Base-by-base conservation (phyloP, 208 protist genomes). In the Trypanosoma rangeli region DNA sequence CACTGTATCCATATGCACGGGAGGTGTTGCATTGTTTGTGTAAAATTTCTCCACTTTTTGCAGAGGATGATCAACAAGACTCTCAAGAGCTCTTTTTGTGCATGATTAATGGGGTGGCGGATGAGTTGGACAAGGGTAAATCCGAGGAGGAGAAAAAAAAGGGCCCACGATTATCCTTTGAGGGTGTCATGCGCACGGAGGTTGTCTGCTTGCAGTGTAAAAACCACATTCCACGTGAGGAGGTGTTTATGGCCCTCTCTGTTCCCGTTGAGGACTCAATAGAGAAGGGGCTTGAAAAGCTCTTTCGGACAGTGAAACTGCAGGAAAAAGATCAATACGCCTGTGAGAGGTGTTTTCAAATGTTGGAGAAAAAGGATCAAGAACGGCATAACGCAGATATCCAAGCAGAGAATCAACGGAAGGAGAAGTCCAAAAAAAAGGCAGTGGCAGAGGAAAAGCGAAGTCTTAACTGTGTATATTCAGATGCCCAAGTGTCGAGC, bases 191-290 rank as follows among this genome's bases (percentile, higher is more conserved):
- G 35, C 60, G 79, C 8, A 91, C 79, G 22, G 75, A 87, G 68
- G 87, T 94, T 57, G 73, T 68, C 22, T 96, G 90, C 62, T 64
- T 44, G 7, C 35, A 59, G 62, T 96, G 90, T 74, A 50, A 78
- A 39, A 74, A 74, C 29, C 57, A 58, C 13, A 75, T 82, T 24
- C 63, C 73, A 58, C 79, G 86, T 37, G 67, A 89, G 24, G 90
- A 96, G 70, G 90, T 87, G 79, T 96, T 96, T 65, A 94, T 93
- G 86, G 80, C 86, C 13, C 79, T 96, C 49, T 93, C 86, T 33
- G 76, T 96, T 53, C 90, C 90, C 15, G 79, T 92, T 37, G 79
- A 83, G 53, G 70, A 77, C 42, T 86, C 80, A 60, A 73, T 96
- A 49, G 70, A 83, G 64, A 74, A 70, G 3, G 84, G 90, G 12